Evolutionary conservation across 192 early-diverging fungal genomes (phyloP).

Genomic region (Gryganskiella cystojenkinii): DNA sequence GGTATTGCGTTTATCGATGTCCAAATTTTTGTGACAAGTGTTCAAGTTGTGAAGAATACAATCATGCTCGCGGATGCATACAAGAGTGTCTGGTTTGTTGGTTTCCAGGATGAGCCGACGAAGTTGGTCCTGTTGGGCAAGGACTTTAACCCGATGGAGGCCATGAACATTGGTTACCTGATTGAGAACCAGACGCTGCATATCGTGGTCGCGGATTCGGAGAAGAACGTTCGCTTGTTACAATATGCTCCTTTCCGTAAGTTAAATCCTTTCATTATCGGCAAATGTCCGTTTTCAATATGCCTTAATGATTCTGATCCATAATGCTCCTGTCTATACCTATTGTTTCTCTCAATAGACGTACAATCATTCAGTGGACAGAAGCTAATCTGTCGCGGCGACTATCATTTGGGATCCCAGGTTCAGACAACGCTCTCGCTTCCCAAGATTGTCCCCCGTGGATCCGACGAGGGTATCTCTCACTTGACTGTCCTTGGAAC

Average conservation of each 20-base stretch:
- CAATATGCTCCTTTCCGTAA: slow-evolving; percentile 90
- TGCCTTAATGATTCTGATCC: not conserved
- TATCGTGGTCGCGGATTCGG: slow-evolving; percentile 86
- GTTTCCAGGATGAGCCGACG: slow-evolving; percentile 96
- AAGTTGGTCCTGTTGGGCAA: slow-evolving; percentile 89
- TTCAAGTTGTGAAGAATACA: slow-evolving; percentile 87
- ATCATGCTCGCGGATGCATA: slow-evolving; percentile 88
- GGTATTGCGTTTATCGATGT: slow-evolving; percentile 97
- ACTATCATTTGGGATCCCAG: slow-evolving; percentile 86
- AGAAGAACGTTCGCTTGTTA: slow-evolving; percentile 85
- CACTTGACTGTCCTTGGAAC: slow-evolving; percentile 63
- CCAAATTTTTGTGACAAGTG: slow-evolving; percentile 87
- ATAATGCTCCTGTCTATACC: too few relatives aligned
- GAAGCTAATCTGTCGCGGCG: slow-evolving; percentile 89
- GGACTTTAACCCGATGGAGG: slow-evolving; percentile 84
- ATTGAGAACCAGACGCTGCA: slow-evolving; percentile 77
- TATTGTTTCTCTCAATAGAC: slow-evolving; percentile 58
- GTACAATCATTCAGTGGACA: slow-evolving; percentile 90
- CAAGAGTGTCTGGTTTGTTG: slow-evolving; percentile 90
- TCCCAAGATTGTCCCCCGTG: slow-evolving; percentile 45
- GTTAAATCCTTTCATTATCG: too few relatives aligned
- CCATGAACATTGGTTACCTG: slow-evolving; percentile 79
- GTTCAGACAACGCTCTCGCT: slow-evolving; percentile 74
- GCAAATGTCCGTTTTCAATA: too few relatives aligned
- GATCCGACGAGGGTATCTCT: slow-evolving; percentile 38